Base-by-base conservation (phyloP, 1,139 yeast genomes). In the Geotrichum reessii region DNA sequence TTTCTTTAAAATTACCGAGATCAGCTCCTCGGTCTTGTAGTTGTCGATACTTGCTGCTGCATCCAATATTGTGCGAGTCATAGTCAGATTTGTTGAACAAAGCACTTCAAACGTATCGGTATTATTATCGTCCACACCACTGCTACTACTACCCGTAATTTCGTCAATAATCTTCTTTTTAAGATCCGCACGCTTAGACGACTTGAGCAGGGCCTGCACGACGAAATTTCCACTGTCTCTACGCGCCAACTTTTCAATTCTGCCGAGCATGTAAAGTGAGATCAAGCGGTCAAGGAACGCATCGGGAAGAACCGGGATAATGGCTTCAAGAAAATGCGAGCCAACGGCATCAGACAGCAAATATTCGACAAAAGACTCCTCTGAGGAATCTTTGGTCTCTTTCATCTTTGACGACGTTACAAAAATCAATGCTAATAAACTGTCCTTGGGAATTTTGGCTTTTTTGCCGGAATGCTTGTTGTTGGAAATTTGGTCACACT, bases 341-440 rank as follows among this genome's bases (percentile, higher is more conserved):
- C 98, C 99, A 17, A 91, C 90, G 0, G 96, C 79, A 68, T 92
- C 97, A 6, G 95, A 85, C 55, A 92, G 74, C 59, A 92, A 77
- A 69, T 87, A 87, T 69, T 91, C 97, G 47, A 91, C 86, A 71
- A 87, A 91, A 0, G 93, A 82, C 63, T 83, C 91, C 70, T 91
- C 96, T 60, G 84, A 81, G 0, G 82, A 65, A 59, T 86, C 85
- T 58, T 81, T 27, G n/a, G 37, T 21, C n/a, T 54, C 57, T 58
- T 62, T 52, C 56, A 57, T 46, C 58, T 64, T 33, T 57, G 50
- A 19, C 44, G 53, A 42, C n/a, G 52, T 50, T 25, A 33, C 56
- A 44, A 56, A 56, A 46, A 56, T 27, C 28, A 48, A 33, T 17
- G 56, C 17, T 14, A 56, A 27, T 85, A 71, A 86, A 90, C 1